Conservation (phyloP, 163 green algal species). For the Scenedesmus sp. region DNA sequence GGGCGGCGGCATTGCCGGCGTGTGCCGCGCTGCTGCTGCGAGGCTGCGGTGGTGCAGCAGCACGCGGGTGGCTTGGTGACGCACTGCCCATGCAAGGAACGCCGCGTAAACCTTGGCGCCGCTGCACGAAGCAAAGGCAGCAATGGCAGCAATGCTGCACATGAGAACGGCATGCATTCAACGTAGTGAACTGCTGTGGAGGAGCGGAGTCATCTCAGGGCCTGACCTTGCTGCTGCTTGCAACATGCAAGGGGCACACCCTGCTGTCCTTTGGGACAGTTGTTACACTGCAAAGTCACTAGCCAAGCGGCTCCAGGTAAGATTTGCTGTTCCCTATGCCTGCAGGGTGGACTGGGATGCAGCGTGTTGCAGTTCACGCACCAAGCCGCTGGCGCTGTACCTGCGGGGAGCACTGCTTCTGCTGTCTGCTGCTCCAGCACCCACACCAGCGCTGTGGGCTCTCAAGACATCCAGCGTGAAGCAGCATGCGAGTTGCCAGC, state of each 20-base stretch:
- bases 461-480: too few relatives aligned
- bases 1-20: slow-evolving; percentile 27
- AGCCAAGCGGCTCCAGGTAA: too few relatives aligned
- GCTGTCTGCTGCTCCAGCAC: not conserved
- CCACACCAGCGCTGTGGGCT: not conserved
- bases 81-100: slow-evolving; percentile 46
- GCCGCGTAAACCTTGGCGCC: slow-evolving; percentile 45
- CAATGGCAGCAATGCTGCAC: not conserved
- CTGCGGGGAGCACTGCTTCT: not conserved
- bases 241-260: too few relatives aligned
- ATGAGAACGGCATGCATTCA: too few relatives aligned
- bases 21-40: not conserved
- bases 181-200: too few relatives aligned
- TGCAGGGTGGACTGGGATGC: slow-evolving; percentile 5
- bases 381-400: not conserved
- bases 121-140: not conserved
- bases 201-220: too few relatives aligned
- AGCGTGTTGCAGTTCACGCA: not conserved
- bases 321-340: too few relatives aligned
- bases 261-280: too few relatives aligned
- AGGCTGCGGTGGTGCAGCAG: slow-evolving; percentile 35
- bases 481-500: too few relatives aligned
- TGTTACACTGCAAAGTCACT: too few relatives aligned
- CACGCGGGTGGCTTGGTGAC: slow-evolving; percentile 30
- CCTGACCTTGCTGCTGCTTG: too few relatives aligned